These are phyloP conservation scores for Novymonas esmeraldas DNA, from an alignment of 208 protist genomes.

Conservation along the genomic window DNA sequence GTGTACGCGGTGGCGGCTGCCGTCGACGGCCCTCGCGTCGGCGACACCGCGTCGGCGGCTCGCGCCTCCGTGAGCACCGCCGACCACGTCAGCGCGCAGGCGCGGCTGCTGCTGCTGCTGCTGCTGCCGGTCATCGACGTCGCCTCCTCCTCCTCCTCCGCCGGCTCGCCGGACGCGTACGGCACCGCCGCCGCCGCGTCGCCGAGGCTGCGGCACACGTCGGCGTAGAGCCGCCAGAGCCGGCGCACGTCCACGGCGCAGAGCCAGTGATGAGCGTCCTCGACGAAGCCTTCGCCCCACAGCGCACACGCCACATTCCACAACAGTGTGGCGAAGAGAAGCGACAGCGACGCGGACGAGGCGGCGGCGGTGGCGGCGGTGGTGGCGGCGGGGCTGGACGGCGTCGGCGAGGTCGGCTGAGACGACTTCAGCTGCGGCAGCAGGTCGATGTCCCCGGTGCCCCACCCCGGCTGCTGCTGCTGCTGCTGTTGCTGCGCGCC, in stretches of 20 bases:
- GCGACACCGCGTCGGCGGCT: conserved; percentile 10
- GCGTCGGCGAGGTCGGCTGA: conserved; percentile 4
- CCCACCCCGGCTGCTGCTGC: conserved; percentile 18
- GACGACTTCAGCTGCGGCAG: conserved; percentile 27
- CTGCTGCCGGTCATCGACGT: too few species aligned
- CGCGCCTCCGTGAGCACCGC: conserved; percentile 23
- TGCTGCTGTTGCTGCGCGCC: conserved; percentile 1
- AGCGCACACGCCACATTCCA: conserved; percentile 61
- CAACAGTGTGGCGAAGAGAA: conserved; percentile 43
- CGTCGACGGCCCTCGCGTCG: neutral
- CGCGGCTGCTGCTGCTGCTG: conserved; percentile 8
- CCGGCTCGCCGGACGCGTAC: conserved; percentile 2
- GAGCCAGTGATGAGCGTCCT: conserved; percentile 62
- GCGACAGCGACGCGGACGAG: conserved; percentile 32
- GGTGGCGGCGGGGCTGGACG: neutral
- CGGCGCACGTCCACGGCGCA: conserved; percentile 39
- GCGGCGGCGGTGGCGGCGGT: conserved; percentile 1
- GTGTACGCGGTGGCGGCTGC: neutral
- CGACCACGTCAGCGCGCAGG: conserved; percentile 28
- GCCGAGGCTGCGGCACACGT: neutral
- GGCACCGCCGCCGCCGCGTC: neutral
- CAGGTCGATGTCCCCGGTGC: too few species aligned
- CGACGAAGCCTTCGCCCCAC: conserved; percentile 63
- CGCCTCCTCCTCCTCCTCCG: conserved; percentile 20
- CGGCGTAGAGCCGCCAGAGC: conserved; percentile 31